Base-by-base conservation (phyloP, 2,329 filamentous ascomycete genomes). In the Fusarium tricinctum region DNA sequence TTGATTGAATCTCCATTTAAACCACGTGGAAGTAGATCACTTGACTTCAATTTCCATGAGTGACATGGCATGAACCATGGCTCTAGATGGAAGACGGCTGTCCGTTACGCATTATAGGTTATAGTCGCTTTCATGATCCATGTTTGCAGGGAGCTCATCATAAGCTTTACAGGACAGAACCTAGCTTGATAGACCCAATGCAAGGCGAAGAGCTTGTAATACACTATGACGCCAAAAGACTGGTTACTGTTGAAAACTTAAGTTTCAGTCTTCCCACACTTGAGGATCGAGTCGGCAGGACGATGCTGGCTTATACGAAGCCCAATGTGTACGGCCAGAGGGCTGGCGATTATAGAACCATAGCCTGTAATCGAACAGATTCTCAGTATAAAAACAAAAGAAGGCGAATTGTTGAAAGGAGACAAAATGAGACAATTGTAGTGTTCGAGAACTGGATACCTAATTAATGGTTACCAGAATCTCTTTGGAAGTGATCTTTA, bases 71-170 rank as follows among this genome's bases (percentile, higher is more conserved):
- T 51, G 7, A 44, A 42, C 20, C 6, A 46, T 38, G 23, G 10
- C 32, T 28, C 13, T 38, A 12, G 35, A 17, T 15, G 23, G 32
- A 50, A 63, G 39, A 39, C 23, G 44, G 44, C 4, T 32, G 19
- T 14, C 15, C n/a, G 22, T 15, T 19, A 30, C 28, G 28, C 19
- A 15, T 35, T 43, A 55, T 20, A 10, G 12, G 40, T 45, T 55
- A 10, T 33, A 19, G 30, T 35, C 26, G 28, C 22, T 53, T 30
- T 22, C 39, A 60, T 48, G 39, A 42, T 47, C 51, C 51, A 51
- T 63, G 15, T 33, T 20, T 22, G 32, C 30, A 59, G n/a, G 45
- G 32, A 39, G 19, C 38, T 13, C 30, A 35, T 58, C 43, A 14
- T 26, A 35, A 58, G 42, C 14, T 33, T 57, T 23, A 47, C 26